Conservation (phyloP, 2,329 filamentous ascomycete genomes). For the Cordyceps tenuipes region DNA sequence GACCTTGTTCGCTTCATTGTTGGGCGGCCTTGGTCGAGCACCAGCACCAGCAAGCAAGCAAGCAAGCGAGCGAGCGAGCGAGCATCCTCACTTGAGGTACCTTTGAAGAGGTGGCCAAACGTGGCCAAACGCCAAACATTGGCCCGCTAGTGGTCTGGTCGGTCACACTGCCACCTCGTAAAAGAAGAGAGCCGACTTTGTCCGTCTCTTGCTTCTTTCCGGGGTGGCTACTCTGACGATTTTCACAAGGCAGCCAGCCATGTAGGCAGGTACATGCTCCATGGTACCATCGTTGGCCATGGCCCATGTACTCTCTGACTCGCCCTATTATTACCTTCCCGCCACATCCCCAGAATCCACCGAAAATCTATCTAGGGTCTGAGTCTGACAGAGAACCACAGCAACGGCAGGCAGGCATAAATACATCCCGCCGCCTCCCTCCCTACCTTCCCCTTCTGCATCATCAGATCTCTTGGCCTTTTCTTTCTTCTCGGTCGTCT, state of each 20-base stretch:
- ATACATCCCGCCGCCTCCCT: not conserved
- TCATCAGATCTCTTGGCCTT: not conserved
- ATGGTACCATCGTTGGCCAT: not conserved
- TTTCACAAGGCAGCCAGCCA: not conserved
- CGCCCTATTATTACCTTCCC: not conserved
- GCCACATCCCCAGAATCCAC: not conserved
- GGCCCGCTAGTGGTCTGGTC: not conserved
- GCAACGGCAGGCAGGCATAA: not conserved
- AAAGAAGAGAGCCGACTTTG: not conserved
- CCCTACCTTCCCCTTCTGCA: not conserved
- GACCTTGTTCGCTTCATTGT: not conserved
- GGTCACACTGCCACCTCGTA: constrained; percentile 10
- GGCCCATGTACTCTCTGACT: not conserved
- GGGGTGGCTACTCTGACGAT: not conserved
- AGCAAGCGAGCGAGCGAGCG: no score
- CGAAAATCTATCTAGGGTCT: no score
- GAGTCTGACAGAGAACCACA: not conserved
- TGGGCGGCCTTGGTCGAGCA: not conserved
- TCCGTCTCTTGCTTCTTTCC: not conserved
- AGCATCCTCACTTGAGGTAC: no score
- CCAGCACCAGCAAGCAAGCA: no score
- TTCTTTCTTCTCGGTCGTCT: not conserved
- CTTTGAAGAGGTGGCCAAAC: not conserved
- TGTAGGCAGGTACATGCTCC: not conserved
- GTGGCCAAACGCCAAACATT: not conserved